Conservation (phyloP, 1,284 basidiomycete genomes). For the Somion occarium region DNA sequence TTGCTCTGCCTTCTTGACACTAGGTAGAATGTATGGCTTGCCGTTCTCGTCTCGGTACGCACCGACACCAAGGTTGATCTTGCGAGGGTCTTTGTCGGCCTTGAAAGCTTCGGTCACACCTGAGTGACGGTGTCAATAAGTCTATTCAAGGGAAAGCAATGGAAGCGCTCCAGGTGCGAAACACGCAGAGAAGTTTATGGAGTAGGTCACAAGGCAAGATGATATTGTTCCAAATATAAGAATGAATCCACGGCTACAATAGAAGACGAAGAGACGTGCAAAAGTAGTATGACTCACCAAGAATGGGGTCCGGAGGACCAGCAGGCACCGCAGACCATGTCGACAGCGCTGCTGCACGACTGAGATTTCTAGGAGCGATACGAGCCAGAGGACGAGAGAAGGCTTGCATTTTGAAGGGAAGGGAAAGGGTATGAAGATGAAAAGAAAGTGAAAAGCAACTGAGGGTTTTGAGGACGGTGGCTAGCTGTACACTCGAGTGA, state of each 20-base stretch:
- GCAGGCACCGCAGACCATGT: constrained; percentile 83
- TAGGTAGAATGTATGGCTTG: constrained; percentile 91
- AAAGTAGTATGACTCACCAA: constrained; percentile 51
- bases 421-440: constrained; percentile 1
- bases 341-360: constrained; percentile 43
- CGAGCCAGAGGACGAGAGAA: constrained; percentile 31
- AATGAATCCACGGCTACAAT: background rate
- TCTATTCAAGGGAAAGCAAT: background rate
- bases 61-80: constrained; percentile 97
- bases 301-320: constrained; percentile 92
- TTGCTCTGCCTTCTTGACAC: constrained; percentile 92
- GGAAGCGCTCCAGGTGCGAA: background rate
- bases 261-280: background rate
- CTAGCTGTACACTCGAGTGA: background rate
- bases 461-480: constrained; percentile 8
- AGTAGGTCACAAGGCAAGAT: no score
- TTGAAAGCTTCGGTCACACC: constrained; percentile 95
- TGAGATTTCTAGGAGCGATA: constrained; percentile 26
- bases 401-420: constrained; percentile 30
- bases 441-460: constrained; percentile 8
- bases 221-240: background rate
- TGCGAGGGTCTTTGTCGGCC: constrained; percentile 84
- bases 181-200: no score
- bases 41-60: constrained; percentile 93
- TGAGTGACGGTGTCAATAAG: constrained; percentile 19